These are phyloP conservation scores for Euryodendron excelsum DNA, from an alignment of 148 eudicot species.

Conservation along the genomic window DNA sequence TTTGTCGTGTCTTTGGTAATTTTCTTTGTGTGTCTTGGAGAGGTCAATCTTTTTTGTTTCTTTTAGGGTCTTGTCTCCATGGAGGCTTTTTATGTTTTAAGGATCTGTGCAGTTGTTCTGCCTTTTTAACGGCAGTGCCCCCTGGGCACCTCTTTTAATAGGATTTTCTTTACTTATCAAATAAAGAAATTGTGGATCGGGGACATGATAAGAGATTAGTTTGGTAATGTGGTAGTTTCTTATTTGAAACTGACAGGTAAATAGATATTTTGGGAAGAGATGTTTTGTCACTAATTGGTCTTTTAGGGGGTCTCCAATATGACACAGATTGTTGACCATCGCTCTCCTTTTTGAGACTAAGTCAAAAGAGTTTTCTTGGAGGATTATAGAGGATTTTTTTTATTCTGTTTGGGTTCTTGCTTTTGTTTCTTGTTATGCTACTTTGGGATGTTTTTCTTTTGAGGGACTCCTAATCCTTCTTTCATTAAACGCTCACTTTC, in stretches of 20 bases:
- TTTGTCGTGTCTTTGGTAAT: no score
- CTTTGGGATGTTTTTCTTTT: neutral
- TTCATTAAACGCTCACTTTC: neutral
- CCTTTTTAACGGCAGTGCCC: no score
- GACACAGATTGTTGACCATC: neutral
- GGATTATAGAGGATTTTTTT: neutral
- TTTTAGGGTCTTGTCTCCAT: no score
- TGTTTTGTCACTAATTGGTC: neutral
- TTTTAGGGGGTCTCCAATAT: neutral
- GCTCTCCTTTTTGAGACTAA: neutral
- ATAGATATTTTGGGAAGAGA: neutral
- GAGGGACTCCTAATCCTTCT: neutral
- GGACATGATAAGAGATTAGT: no score
- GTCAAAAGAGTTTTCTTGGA: neutral
- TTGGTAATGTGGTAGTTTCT: neutral
- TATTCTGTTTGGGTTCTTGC: neutral
- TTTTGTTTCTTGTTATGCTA: neutral
- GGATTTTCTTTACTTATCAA: neutral
- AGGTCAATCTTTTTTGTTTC: no score
- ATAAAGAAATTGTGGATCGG: no score
- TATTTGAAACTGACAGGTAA: neutral
- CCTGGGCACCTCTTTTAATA: no score
- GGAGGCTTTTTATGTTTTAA: no score
- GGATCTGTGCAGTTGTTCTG: no score
- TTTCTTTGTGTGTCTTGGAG: no score